Base-by-base conservation (phyloP, 1,139 yeast genomes). In the Zygoascus hellenicus region DNA sequence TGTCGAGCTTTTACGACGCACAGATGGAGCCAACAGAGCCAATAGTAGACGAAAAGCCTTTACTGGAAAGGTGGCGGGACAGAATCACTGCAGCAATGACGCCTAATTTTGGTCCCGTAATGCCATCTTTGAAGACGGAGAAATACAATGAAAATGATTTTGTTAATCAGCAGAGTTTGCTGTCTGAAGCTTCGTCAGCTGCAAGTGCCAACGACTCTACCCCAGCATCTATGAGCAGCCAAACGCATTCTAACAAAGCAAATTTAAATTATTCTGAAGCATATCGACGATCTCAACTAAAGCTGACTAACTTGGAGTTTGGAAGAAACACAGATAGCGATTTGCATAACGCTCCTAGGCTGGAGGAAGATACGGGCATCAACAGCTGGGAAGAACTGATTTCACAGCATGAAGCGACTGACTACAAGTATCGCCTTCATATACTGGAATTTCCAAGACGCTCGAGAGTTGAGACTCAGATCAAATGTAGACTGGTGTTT, bases 391-490 rank as follows among this genome's bases (percentile, higher is more conserved):
- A 50, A 34, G 36, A 42, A 13, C 26, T 46, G 22, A 13, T 49
- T 40, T 19, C 22, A 2, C 34, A 35, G 30, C 36, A 37, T 13
- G 26, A 16, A 35, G 5, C 41, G 7, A 38, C 46, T 0, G 34
- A 45, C 14, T 49, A 50, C 49, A 88, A 87, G 7, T 84, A 79
- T 64, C 69, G 74, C 47, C 60, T 90, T 50, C 66, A 68, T 29
- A 69, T 89, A 1, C 68, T 74, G 10, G 83, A 81, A 48, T 68
- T 90, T 44, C 97, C 97, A 1, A 67, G 76, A 9, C 80, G 80
- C 57, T 87, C 96, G 9, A 77, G 98, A 55, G 97, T 92, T 5
- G 98, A 92, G 66, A 92, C 97, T 16, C 97, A 92, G 68, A 87
- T 90, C 62, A 90, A 88, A 63, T 70, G 92, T 49, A 74, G 77